Base-by-base conservation (phyloP, 768 basidiomycete genomes). In the Suillus fuscotomentosus region DNA sequence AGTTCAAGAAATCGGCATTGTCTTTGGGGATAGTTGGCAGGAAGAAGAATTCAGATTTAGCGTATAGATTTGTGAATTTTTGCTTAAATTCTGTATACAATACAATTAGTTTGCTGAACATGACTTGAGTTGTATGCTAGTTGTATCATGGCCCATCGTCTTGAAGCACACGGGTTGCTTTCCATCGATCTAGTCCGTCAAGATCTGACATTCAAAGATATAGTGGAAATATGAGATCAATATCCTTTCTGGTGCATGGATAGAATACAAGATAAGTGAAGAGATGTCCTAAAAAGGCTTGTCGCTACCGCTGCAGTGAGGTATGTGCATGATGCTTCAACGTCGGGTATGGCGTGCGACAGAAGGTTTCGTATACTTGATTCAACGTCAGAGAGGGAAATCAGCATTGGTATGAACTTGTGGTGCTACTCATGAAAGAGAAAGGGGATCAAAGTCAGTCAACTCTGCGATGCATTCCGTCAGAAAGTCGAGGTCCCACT, bases 11-110 rank as follows among this genome's bases (percentile, higher is more conserved):
- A 20, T 59, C 72, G 56, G 56, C 48, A 65, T 75, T 67, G 72
- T 76, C 47, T 71, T 77, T 24, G 74, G 67, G 20, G 72, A 72
- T 38, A 70, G 50, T 27, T 74, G 68, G 27, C 70, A 70, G 0
- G 69, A 68, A 10, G 74, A 77, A n/a, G 74, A 55, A 38, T 77
- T 75, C 65, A 70, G 65, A 50, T 77, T 75, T 43, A 67, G 69
- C 36, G 68, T 75, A 22, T 75, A 62, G 9, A 45, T 24, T 22
- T 60, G 24, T 38, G 38, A 8, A 34, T 66, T 65, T 60, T 65
- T 63, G 63, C n/a, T 56, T 38, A 24, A 5, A 39, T 56, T 15
- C 13, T 5, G 22, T 22, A 39, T 9, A 56, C 22, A 39, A 38
- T 38, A 31, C 51, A 31, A 27, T 9, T 31, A 31, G 27, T 53